Conservation (phyloP, 2,329 filamentous ascomycete genomes). For the Sclerotinia nivalis region DNA sequence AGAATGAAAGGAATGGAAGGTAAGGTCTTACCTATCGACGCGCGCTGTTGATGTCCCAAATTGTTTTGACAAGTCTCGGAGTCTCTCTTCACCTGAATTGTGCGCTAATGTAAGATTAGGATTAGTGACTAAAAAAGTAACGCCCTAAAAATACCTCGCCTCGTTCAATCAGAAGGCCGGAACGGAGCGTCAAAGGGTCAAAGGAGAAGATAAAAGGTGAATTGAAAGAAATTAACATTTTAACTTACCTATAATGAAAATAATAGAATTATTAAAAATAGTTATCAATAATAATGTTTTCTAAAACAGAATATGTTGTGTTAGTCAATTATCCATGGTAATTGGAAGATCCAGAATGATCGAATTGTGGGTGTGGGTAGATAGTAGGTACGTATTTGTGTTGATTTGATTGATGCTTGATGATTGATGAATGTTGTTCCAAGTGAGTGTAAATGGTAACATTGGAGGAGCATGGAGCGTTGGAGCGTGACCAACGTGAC, state of each 20-base stretch:
- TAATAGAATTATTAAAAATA: background rate
- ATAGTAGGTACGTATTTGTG: background rate
- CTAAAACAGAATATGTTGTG: constrained; percentile 12
- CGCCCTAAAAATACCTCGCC: constrained; percentile 20
- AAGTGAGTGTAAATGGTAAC: background rate
- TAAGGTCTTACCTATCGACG: constrained; percentile 42
- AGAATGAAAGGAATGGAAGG: constrained; percentile 22
- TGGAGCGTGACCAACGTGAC: background rate
- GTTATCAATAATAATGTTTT: background rate
- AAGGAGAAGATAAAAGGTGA: background rate
- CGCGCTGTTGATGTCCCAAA: constrained; percentile 30
- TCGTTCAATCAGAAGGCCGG: constrained; percentile 1
- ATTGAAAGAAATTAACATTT: background rate
- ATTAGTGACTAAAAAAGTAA: constrained; percentile 26
- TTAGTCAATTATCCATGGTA: constrained; percentile 15
- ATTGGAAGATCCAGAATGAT: constrained; percentile 2
- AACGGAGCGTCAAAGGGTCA: constrained; percentile 10
- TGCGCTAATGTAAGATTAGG: constrained; percentile 22
- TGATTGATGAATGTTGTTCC: background rate
- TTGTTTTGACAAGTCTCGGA: constrained; percentile 24
- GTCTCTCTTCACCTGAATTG: constrained; percentile 24
- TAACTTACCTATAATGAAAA: background rate
- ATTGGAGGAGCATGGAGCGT: background rate
- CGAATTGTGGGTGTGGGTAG: constrained; percentile 4
- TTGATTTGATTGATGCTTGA: constrained; percentile 3